A percentile compares a stretch with the other conserved stretches of the same genome.
These are phyloP conservation scores for Crithidia mellificae DNA, from an alignment of 208 protist genomes.

Conservation along the genomic window DNA sequence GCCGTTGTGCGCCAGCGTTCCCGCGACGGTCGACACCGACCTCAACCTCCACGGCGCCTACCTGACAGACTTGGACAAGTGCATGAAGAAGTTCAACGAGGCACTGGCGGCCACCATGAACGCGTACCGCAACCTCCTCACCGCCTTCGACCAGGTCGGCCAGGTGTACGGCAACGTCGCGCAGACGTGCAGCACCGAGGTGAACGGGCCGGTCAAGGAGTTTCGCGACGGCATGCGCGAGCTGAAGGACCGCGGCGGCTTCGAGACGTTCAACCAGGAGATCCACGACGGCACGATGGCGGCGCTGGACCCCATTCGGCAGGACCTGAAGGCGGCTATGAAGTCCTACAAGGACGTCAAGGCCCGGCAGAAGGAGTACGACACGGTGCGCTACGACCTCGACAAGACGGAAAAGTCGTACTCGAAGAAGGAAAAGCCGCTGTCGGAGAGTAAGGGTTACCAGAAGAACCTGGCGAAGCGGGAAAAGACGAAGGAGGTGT, in stretches of 20 bases:
- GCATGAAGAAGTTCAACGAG: slow-evolving; percentile 54
- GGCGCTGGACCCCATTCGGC: slow-evolving; percentile 28
- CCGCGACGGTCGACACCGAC: slow-evolving; percentile 56
- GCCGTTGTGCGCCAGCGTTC: slow-evolving; percentile 31
- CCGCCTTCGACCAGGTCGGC: slow-evolving; percentile 51
- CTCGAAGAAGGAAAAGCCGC: slow-evolving; percentile 69
- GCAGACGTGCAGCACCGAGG: slow-evolving; percentile 29
- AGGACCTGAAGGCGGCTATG: slow-evolving; percentile 41
- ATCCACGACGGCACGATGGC: slow-evolving; percentile 41
- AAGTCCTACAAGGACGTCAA: slow-evolving; percentile 44
- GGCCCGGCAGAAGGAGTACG: slow-evolving; percentile 53
- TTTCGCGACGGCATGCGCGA: slow-evolving; percentile 60
- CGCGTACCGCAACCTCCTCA: slow-evolving; percentile 52
- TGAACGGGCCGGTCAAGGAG: slow-evolving; percentile 28
- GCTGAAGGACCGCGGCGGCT: slow-evolving; percentile 57
- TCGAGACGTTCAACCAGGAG: slow-evolving; percentile 62
- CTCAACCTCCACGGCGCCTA: slow-evolving; percentile 43
- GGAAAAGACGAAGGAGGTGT: slow-evolving; percentile 43
- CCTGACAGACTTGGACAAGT: slow-evolving; percentile 45
- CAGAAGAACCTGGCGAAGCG: slow-evolving; percentile 45
- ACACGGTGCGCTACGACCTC: slow-evolving; percentile 48
- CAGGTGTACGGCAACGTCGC: slow-evolving; percentile 53
- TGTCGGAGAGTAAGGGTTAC: slow-evolving; percentile 55
- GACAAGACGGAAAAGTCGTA: slow-evolving; percentile 63
- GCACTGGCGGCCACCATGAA: slow-evolving; percentile 59